Conservation (phyloP, 2,329 filamentous ascomycete species). For the Zasmidium citrigriseum region DNA sequence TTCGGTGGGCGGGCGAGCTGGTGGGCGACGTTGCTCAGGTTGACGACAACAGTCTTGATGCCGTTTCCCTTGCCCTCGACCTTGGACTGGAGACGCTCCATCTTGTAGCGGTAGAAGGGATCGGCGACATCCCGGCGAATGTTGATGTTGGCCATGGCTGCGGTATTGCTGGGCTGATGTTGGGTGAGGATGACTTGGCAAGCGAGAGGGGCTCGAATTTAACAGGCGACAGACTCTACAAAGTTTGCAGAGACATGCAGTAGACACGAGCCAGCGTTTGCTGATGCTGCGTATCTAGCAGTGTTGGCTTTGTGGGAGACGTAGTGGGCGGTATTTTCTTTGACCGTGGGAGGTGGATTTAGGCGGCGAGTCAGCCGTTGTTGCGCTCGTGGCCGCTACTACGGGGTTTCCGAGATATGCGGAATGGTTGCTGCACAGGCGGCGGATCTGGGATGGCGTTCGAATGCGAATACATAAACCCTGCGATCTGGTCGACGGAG, state of each 20-base stretch:
- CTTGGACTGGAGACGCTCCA: constrained; percentile 98
- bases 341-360: constrained; percentile 15
- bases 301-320: constrained; percentile 19
- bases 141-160: constrained; percentile 95
- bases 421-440: constrained; percentile 88
- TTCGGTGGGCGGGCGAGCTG: constrained; percentile 89
- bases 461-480: constrained; percentile 98
- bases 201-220: constrained; percentile 3
- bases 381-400: constrained; percentile 78
- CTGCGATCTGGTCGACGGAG: constrained; percentile 27
- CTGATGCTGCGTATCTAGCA: constrained; percentile 26
- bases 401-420: constrained; percentile 92
- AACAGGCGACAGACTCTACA: constrained; percentile 15
- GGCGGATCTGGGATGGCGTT: constrained; percentile 91
- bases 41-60: constrained; percentile 98
- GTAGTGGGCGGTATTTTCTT: constrained; percentile 13
- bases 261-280: constrained; percentile 35
- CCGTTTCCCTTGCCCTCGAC: constrained; percentile 99
- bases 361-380: constrained; percentile 70
- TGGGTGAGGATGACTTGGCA: background rate
- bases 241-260: constrained; percentile 60
- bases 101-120: constrained; percentile 99
- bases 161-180: constrained; percentile 41
- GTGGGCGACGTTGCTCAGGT: constrained; percentile 88
- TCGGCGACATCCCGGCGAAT: constrained; percentile 97